Base-by-base conservation (phyloP, 2,329 filamentous ascomycete genomes). In the Xylariaceae sp. region DNA sequence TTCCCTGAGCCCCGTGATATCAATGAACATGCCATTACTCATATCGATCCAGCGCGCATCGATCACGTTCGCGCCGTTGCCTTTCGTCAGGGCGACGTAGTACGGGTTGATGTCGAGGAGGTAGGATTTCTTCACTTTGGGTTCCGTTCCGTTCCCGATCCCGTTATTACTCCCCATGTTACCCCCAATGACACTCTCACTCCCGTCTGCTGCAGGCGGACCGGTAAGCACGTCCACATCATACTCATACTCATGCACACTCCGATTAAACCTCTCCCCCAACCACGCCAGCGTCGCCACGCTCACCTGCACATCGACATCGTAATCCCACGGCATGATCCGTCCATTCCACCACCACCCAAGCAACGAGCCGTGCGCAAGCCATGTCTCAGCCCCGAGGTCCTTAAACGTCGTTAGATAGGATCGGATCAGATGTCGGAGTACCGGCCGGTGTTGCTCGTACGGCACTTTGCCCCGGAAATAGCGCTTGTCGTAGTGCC, bases 291-390 rank as follows among this genome's bases (percentile, higher is more conserved):
- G 78, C 0, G 89, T 92, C 37, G 78, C 76, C 57, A 81, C 82
- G 15, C 85, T 84, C 34, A 94, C 85, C 74, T 94, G 90, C 0
- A 89, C 89, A 73, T 95, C 90, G 51, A 94, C 78, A 72, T 95
- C 90, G 77, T 86, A 89, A 73, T 94, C 90, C 89, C 89, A 92
- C 0, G 89, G 89, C 76, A 92, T 84, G 70, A 90, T 85, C 74
- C 84, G 75, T 48, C 78, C 82, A 71, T 91, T 93, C 90, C 90
- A 95, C 88, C 89, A 94, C 90, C 90, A 95, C 10, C 90, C 90
- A 18, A 95, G 77, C 53, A 94, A 76, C 3, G 90, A 92, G 53
- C 90, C 90, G 73, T 95, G 90, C 45, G 90, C 90, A 60, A 95
- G 84, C 90, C 90, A 94, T 0, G 90, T 93, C 74, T 93, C 89